Evolutionary conservation across 208 protist genomes (phyloP).

Genomic region (Leishmania major): DNA sequence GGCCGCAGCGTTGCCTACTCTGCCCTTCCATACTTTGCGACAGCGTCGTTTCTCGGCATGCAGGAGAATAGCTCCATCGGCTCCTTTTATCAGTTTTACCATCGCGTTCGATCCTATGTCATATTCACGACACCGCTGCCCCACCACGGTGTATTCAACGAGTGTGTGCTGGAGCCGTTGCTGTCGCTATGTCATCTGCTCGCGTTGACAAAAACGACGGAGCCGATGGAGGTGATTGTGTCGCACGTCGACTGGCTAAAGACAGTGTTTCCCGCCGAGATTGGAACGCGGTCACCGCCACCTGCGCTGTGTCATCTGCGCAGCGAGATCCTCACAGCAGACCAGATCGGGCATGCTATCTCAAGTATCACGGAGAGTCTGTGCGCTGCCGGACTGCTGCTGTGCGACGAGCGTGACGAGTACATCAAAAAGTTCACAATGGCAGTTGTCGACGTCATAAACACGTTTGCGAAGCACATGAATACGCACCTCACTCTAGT

Average conservation of each 20-base stretch:
- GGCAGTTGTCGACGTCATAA: conserved; percentile 43
- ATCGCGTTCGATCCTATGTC: conserved; percentile 61
- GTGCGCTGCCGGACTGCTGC: conserved; percentile 21
- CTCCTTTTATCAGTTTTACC: conserved; percentile 74
- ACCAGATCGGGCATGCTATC: conserved; percentile 48
- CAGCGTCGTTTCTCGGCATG: conserved; percentile 58
- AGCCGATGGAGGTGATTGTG: conserved; percentile 60
- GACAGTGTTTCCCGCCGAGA: conserved; percentile 41
- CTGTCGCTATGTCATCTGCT: conserved; percentile 66
- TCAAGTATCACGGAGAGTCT: conserved; percentile 43
- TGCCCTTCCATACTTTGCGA: conserved; percentile 50
- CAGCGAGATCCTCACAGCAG: conserved; percentile 38
- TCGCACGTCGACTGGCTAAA: conserved; percentile 81
- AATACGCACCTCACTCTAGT: conserved; percentile 43
- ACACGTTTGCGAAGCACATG: conserved; percentile 53
- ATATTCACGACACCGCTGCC: conserved; percentile 57
- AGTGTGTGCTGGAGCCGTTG: conserved; percentile 64
- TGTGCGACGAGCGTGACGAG: conserved; percentile 45
- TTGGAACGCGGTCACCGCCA: conserved; percentile 37
- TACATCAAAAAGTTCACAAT: conserved; percentile 51
- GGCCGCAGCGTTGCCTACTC: conserved; percentile 52
- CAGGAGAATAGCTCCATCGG: conserved; percentile 49
- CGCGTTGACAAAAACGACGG: conserved; percentile 47
- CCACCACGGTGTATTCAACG: conserved; percentile 37
- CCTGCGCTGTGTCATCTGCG: conserved; percentile 32